A percentile compares a stretch with the other conserved stretches of the same genome.
These are phyloP conservation scores for Mediolabrus comicus DNA, from an alignment of 108 stramenopile genomes.

Conservation along the genomic window DNA sequence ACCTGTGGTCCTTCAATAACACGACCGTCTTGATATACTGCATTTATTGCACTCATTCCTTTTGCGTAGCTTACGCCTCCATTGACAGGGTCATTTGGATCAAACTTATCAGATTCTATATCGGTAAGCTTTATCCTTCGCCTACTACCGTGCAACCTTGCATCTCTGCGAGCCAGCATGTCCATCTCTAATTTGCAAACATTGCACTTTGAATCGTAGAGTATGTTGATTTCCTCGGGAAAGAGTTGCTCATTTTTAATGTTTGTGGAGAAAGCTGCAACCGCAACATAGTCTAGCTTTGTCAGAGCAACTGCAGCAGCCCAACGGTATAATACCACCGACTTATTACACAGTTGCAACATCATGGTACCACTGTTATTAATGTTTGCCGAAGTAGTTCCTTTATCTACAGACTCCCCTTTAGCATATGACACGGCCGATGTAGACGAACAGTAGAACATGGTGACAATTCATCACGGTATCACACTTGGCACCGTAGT, in stretches of 20 bases:
- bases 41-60: conserved; percentile 62
- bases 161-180: conserved; percentile 44
- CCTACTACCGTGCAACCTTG: neutral
- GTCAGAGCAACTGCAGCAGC: neutral
- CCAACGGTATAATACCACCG: neutral
- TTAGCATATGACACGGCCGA: too few relatives aligned
- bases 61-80: conserved; percentile 49
- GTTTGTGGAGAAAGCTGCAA: neutral
- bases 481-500: too few relatives aligned
- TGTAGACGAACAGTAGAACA: too few relatives aligned
- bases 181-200: conserved; percentile 69
- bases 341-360: neutral
- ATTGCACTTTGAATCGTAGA: conserved; percentile 69
- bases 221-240: conserved; percentile 57
- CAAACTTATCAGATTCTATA: conserved; percentile 46
- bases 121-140: conserved; percentile 55
- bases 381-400: too few relatives aligned
- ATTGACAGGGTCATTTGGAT: conserved; percentile 49
- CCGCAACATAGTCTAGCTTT: too few relatives aligned
- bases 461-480: too few relatives aligned
- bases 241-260: conserved; percentile 21
- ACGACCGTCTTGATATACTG: conserved; percentile 44
- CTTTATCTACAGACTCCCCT: too few relatives aligned
- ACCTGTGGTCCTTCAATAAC: conserved; percentile 55
- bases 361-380: too few relatives aligned